phyloP scores from a whole-genome alignment of 805 yeast species.

The Grigorovia transvaalensis region DNA sequence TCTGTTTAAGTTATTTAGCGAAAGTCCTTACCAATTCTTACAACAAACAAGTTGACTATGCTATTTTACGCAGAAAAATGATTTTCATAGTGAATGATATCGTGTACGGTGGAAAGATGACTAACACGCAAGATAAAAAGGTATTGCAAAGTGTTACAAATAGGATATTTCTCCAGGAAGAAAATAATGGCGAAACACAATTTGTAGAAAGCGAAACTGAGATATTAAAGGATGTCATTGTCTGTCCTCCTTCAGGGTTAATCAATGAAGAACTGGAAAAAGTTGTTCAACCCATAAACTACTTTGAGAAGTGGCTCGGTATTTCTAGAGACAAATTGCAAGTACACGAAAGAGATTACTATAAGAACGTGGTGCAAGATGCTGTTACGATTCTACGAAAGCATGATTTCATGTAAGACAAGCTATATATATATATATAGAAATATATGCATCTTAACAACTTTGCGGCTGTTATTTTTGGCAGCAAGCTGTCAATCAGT shows the following conservation, averaged over 20 bases:
- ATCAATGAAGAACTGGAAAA: neutral
- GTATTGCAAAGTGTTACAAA: conserved; percentile 10
- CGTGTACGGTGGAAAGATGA: conserved; percentile 41
- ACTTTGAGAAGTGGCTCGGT: neutral
- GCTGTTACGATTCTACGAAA: neutral
- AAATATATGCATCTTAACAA: neutral
- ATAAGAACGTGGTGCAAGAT: neutral
- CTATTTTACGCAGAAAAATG: neutral
- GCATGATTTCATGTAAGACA: neutral
- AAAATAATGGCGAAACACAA: neutral
- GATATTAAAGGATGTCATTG: neutral
- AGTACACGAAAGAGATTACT: neutral
- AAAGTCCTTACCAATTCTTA: neutral
- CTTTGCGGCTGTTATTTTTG: too few species aligned
- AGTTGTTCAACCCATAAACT: conserved; percentile 1
- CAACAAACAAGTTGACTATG: neutral
- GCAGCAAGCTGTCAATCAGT: neutral
- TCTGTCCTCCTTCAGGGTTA: neutral
- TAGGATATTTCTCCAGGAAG: conserved; percentile 3
- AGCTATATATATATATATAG: neutral
- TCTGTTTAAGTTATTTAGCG: conserved; percentile 37
- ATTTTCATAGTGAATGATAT: conserved; percentile 7
- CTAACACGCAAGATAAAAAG: conserved; percentile 32
- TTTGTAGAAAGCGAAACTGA: neutral
- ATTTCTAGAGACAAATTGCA: neutral